Evolutionary conservation across 257 asterid species (phyloP).

Genomic region (Primulina eburnea): DNA sequence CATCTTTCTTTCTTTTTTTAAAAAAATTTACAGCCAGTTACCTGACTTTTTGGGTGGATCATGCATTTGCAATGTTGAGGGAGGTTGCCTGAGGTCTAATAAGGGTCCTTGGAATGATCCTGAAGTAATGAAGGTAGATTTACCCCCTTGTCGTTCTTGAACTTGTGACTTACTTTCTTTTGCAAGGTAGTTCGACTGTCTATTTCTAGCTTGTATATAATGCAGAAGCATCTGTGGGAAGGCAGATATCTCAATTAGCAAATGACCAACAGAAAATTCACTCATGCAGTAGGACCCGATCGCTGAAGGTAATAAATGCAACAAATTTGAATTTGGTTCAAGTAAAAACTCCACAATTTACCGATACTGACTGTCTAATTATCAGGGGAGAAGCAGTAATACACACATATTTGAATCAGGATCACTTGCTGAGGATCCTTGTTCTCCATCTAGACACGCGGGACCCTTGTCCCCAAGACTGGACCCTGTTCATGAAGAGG

Average conservation of each 20-base stretch:
- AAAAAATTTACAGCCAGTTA: constrained; percentile 54
- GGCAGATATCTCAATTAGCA: constrained; percentile 42
- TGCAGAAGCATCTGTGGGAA: constrained; percentile 45
- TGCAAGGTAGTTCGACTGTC: constrained; percentile 22
- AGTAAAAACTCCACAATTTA: constrained; percentile 16
- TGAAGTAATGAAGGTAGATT: constrained; percentile 74
- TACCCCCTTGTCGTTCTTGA: constrained; percentile 2
- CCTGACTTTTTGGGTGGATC: constrained; percentile 93
- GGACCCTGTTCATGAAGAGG: constrained; percentile 70
- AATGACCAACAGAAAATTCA: constrained; percentile 49
- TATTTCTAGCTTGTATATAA: constrained; percentile 57
- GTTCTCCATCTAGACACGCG: constrained; percentile 44
- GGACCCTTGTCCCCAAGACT: constrained; percentile 33
- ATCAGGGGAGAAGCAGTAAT: constrained; percentile 57
- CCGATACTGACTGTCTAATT: constrained; percentile 23
- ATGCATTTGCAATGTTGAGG: constrained; percentile 73
- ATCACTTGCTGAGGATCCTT: constrained; percentile 53
- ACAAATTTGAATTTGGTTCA: constrained; percentile 10
- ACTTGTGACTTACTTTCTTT: constrained; percentile 3
- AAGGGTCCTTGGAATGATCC: constrained; percentile 98
- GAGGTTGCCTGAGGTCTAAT: constrained; percentile 88
- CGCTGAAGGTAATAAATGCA: constrained; percentile 45
- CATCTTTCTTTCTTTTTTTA: neutral
- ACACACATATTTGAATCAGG: constrained; percentile 56
- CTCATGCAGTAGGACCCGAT: constrained; percentile 34